phyloP scores from a whole-genome alignment of 805 yeast species.

The Ogataea trehalophila region DNA sequence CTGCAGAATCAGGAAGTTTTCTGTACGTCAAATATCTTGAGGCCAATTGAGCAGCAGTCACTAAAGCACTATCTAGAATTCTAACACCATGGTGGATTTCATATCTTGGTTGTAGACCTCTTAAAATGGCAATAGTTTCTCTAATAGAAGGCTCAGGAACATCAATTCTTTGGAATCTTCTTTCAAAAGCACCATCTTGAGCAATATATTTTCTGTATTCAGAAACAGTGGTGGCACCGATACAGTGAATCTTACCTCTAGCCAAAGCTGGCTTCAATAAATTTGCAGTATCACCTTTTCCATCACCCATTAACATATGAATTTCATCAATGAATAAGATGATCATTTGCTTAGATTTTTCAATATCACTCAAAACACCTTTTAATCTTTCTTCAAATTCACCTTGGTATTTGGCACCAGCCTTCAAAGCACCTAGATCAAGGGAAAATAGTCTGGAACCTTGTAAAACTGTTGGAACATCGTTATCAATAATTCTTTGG shows the following conservation, averaged over 20 bases:
- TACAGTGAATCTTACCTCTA: slow-evolving; percentile 92
- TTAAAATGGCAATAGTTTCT: slow-evolving; percentile 91
- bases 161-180: slow-evolving; percentile 96
- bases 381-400: slow-evolving; percentile 97
- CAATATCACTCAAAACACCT: slow-evolving; percentile 93
- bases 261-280: slow-evolving; percentile 96
- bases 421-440: slow-evolving; percentile 94
- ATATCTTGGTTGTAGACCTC: slow-evolving; percentile 93
- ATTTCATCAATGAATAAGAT: slow-evolving; percentile 94
- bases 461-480: slow-evolving; percentile 85
- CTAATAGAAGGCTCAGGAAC: slow-evolving; percentile 89
- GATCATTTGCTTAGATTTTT: slow-evolving; percentile 78
- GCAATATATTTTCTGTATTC: slow-evolving; percentile 91
- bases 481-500: slow-evolving; percentile 91
- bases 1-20: slow-evolving; percentile 95
- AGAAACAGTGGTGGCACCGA: slow-evolving; percentile 95
- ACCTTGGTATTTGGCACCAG: slow-evolving; percentile 98
- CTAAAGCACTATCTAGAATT: slow-evolving; percentile 89
- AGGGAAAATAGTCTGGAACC: slow-evolving; percentile 78
- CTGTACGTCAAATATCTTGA: slow-evolving; percentile 92
- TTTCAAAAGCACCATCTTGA: slow-evolving; percentile 97
- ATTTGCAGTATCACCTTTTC: slow-evolving; percentile 96
- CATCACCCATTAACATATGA: slow-evolving; percentile 99
- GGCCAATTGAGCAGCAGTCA: slow-evolving; percentile 91
- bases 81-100: slow-evolving; percentile 98